A percentile compares a stretch with the other conserved stretches of the same genome.
These are phyloP conservation scores for Dendrostoma leiphaemia DNA, from an alignment of 2,329 filamentous ascomycete species.

Conservation along the genomic window DNA sequence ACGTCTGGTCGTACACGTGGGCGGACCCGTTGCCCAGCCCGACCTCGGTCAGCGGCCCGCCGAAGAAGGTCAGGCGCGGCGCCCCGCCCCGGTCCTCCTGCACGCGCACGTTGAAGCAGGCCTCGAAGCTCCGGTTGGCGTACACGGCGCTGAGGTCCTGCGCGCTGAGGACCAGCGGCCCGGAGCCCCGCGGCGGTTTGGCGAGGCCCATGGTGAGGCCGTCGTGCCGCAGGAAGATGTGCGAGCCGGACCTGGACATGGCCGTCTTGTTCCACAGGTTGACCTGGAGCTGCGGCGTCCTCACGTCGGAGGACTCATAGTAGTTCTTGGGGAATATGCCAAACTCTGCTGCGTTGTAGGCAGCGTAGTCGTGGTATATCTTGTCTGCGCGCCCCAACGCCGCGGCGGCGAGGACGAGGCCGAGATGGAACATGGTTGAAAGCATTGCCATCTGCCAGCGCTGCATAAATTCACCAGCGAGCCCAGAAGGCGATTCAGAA, in stretches of 20 bases:
- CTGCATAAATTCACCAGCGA: not conserved
- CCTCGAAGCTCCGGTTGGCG: constrained; percentile 30
- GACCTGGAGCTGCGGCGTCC: constrained; percentile 34
- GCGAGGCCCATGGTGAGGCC: constrained; percentile 5
- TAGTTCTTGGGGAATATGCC: constrained; percentile 31
- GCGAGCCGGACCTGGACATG: constrained; percentile 27
- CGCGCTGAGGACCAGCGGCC: constrained; percentile 34
- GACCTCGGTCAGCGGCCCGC: constrained; percentile 11
- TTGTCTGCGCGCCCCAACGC: not conserved
- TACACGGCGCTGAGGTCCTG: constrained; percentile 37
- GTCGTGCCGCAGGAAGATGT: constrained; percentile 33
- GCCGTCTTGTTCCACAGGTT: constrained; percentile 27
- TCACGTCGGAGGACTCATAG: constrained; percentile 30
- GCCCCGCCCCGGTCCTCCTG: constrained; percentile 19
- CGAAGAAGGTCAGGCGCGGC: constrained; percentile 24
- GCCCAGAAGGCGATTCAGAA: not conserved
- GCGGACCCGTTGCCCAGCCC: constrained; percentile 6
- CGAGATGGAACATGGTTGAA: not conserved
- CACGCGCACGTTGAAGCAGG: constrained; percentile 27
- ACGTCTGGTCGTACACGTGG: constrained; percentile 21
- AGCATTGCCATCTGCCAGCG: not conserved
- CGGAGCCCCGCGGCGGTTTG: constrained; percentile 21
- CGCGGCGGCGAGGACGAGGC: not conserved
- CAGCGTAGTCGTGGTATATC: constrained; percentile 22
- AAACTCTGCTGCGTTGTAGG: constrained; percentile 28